phyloP scores from a whole-genome alignment of 768 basidiomycete genomes.

The Daedaleopsis sinensis region DNA sequence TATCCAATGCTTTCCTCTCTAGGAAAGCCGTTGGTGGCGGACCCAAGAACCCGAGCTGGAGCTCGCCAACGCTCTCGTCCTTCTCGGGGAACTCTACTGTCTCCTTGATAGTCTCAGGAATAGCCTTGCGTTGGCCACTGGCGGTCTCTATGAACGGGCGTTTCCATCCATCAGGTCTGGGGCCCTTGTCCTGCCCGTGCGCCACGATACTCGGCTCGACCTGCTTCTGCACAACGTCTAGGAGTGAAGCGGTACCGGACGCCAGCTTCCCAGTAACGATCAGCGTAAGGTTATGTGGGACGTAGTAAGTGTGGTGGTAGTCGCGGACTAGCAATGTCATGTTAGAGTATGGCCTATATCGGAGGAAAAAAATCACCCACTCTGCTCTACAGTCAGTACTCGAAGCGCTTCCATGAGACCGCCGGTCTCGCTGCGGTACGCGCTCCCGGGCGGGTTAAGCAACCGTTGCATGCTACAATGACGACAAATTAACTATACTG shows the following conservation, averaged over 20 bases:
- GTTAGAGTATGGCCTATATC: conserved; percentile 3
- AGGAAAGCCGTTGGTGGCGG: conserved; percentile 73
- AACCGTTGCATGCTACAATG: conserved; percentile 68
- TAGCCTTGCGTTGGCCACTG: conserved; percentile 62
- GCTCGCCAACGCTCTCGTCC: conserved; percentile 92
- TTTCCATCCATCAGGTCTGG: conserved; percentile 82
- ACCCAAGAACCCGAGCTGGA: conserved; percentile 77
- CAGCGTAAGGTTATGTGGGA: conserved; percentile 90
- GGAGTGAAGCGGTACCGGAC: conserved; percentile 71
- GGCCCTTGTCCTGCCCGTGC: conserved; percentile 73
- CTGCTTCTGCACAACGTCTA: conserved; percentile 79
- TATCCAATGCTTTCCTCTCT: conserved; percentile 80
- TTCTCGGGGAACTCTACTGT: conserved; percentile 93
- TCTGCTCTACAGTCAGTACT: conserved; percentile 84
- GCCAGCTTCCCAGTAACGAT: conserved; percentile 89
- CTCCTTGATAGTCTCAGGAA: conserved; percentile 57
- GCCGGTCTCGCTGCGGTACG: conserved; percentile 95
- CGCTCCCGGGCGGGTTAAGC: conserved; percentile 81
- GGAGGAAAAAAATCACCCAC: conserved; percentile 44
- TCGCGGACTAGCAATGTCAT: conserved; percentile 67
- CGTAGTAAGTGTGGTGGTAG: conserved; percentile 89
- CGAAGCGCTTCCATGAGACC: conserved; percentile 93
- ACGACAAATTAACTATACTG: no score
- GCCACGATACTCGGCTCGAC: conserved; percentile 82
- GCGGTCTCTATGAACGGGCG: conserved; percentile 91